Evolutionary conservation across 202 grass and related monocot species (phyloP), one percentile per base, ranked within the genome.

Genomic region (Setaria viridis): DNA sequence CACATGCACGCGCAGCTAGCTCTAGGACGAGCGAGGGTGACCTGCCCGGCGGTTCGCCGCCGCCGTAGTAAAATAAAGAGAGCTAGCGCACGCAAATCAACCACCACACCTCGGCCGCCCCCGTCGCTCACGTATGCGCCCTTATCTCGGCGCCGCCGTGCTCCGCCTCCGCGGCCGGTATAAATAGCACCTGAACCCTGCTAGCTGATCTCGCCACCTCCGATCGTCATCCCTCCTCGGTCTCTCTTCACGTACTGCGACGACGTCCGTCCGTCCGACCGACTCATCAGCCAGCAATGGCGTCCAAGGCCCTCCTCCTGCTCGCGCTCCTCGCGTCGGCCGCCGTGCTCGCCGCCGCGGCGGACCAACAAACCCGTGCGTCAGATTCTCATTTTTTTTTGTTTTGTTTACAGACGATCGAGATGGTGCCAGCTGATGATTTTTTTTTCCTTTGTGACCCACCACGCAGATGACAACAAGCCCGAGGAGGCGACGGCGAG

Each of bases 301-400:
- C 75, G 57, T 82, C 89, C 21, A 91, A 91, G 77, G 29, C 81
- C 55, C 62, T 87, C 32, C 9, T 88, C 48, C 46, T 88, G 70
- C 45, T 91, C 11, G 89, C 76, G 29, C 20, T 87, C 54, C 46
- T 87, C 54, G 75, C 80, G 16, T 58, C 76, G 2, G 81, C 84
- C 42, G 66, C 76, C 49, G 54, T 91, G 35, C 47, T 87, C 55
- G 20, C 82, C 47, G 76, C 82, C 37, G 76, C 81, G 5, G 77
- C 82, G 14, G 53, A 84, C 1, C 77, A 91, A 60, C 68, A 29
- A 70, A 68, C 81, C 46, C 62, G 93, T 90, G 73, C 6, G 19
- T 29, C 60, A 16, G 11, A 33, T 62, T 5, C n/a, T 11, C 53
- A 5, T 21, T 10, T 4, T 21, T 21, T 11, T 13, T 11, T 30